Evolutionary conservation across 139 green algal species (phyloP).

Genomic region (Chlamydomonas eustigma): DNA sequence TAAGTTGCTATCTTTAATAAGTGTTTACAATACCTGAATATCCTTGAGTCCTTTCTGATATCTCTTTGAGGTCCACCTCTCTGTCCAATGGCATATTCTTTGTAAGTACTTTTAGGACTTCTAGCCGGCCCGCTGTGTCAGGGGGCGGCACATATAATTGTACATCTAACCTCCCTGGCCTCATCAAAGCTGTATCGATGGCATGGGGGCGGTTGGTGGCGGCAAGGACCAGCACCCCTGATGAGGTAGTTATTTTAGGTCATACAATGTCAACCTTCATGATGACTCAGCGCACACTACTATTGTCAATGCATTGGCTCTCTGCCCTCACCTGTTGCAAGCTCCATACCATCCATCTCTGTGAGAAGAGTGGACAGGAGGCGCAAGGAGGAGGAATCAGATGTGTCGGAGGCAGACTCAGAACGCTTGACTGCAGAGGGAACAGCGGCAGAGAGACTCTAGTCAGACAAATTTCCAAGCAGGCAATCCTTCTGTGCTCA

Average conservation of each 20-base stretch:
- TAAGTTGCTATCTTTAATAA: too few relatives aligned
- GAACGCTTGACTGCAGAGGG: conserved; percentile 17
- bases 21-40: conserved; percentile 51
- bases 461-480: too few relatives aligned
- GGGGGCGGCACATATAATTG: conserved; percentile 88
- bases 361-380: conserved; percentile 73
- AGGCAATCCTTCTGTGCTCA: too few relatives aligned
- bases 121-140: conserved; percentile 57
- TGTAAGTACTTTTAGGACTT: conserved; percentile 40
- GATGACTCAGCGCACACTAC: neutral
- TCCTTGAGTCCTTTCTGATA: conserved; percentile 43
- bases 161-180: conserved; percentile 78
- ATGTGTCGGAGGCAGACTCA: conserved; percentile 14
- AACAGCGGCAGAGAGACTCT: too few relatives aligned
- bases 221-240: conserved; percentile 75
- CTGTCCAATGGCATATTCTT: conserved; percentile 56
- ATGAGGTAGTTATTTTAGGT: neutral
- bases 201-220: conserved; percentile 76
- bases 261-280: neutral
- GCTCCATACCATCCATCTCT: conserved; percentile 70
- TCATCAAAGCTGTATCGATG: conserved; percentile 73
- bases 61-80: conserved; percentile 66
- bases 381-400: conserved; percentile 28
- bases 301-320: neutral
- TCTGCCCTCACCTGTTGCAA: conserved; percentile 28